A percentile compares a stretch with the other conserved stretches of the same genome.
These are phyloP conservation scores for Naganishia randhawae DNA, from an alignment of 768 basidiomycete species.

Conservation along the genomic window DNA sequence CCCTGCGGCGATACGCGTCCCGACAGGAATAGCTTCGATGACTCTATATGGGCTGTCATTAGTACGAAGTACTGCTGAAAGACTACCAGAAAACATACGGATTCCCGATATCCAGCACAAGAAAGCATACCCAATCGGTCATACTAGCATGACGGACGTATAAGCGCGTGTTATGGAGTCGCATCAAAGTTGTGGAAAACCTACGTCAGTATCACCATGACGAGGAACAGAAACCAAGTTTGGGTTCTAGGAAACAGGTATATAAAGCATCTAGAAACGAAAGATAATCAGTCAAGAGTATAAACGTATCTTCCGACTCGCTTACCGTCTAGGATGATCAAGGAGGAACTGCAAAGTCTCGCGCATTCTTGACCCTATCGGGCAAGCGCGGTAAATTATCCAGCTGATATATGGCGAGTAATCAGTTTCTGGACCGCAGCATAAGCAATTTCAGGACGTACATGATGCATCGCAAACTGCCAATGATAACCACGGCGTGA, in stretches of 20 bases:
- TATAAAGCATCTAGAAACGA: conserved; percentile 64
- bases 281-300: neutral
- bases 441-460: conserved; percentile 51
- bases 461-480: conserved; percentile 77
- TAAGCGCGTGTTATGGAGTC: neutral
- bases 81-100: neutral
- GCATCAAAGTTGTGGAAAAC: conserved; percentile 41
- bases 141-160: conserved; percentile 52
- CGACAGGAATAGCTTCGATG: conserved; percentile 66
- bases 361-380: conserved; percentile 59
- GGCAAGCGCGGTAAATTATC: conserved; percentile 63
- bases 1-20: conserved; percentile 67
- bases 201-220: conserved; percentile 69
- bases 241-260: conserved; percentile 90
- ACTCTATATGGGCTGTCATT: conserved; percentile 38
- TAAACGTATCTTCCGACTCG: neutral
- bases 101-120: conserved; percentile 75
- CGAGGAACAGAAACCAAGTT: conserved; percentile 78
- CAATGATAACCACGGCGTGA: neutral
- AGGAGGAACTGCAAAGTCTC: conserved; percentile 87
- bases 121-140: conserved; percentile 85
- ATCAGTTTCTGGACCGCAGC: neutral
- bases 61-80: neutral
- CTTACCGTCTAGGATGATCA: conserved; percentile 74
- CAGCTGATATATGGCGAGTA: conserved; percentile 58